Evolutionary conservation across 1,284 basidiomycete genomes (phyloP).

Genomic region (Heterobasidion irregulare): DNA sequence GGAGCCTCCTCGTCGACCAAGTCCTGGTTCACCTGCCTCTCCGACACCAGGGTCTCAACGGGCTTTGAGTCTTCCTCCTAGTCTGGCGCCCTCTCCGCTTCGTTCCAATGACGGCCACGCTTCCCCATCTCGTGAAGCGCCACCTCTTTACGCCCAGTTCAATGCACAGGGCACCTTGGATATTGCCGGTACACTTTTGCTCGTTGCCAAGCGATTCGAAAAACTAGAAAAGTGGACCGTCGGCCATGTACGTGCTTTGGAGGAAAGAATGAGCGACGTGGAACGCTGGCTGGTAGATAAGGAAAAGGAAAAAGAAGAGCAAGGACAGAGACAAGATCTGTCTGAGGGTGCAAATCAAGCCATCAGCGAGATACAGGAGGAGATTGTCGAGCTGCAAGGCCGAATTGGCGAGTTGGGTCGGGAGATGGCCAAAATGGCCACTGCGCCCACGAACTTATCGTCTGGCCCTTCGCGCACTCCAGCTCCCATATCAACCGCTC

Average conservation of each 20-base stretch:
- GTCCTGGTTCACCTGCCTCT: conserved; percentile 42
- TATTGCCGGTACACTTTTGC: conserved; percentile 58
- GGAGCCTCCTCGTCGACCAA: conserved; percentile 31
- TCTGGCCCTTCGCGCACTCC: conserved; percentile 41
- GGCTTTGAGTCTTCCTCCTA: conserved; percentile 40
- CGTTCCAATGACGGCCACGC: conserved; percentile 33
- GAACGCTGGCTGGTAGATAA: conserved; percentile 76
- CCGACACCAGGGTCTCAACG: conserved; percentile 43
- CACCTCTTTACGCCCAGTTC: conserved; percentile 70
- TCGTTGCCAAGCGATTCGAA: conserved; percentile 66
- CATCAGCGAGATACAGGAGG: conserved; percentile 49
- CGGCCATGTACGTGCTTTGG: conserved; percentile 70
- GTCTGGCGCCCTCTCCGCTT: conserved; percentile 50
- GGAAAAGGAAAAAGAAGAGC: conserved; percentile 40
- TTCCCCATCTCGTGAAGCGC: conserved; percentile 53
- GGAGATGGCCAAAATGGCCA: conserved; percentile 67
- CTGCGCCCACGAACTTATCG: conserved; percentile 44
- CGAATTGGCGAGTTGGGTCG: conserved; percentile 64
- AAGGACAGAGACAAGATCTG: conserved; percentile 16
- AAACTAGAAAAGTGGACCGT: conserved; percentile 84
- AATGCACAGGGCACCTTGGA: conserved; percentile 61
- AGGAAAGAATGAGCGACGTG: conserved; percentile 79
- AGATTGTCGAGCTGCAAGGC: conserved; percentile 61
- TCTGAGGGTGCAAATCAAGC: conserved; percentile 25
- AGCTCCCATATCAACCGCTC: conserved; percentile 30